Conservation (phyloP, 805 yeast genomes). For the Tanozyma kutaoensis region DNA sequence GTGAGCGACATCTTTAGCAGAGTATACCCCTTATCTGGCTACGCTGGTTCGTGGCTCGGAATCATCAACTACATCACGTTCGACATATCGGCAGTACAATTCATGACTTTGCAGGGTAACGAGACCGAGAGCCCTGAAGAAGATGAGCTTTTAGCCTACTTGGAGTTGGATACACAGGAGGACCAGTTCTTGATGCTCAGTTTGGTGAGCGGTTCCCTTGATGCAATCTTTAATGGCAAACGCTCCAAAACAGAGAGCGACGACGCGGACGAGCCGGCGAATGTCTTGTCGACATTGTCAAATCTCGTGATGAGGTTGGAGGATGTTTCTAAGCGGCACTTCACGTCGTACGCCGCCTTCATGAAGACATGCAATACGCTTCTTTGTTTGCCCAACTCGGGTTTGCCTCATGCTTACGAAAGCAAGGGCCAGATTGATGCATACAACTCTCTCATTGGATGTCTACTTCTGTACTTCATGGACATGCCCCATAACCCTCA, state of each 20-base stretch:
- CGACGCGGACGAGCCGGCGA: constrained; percentile 4
- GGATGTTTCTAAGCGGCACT: constrained; percentile 10
- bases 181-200: constrained; percentile 16
- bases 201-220: constrained; percentile 27
- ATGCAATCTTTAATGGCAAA: constrained; percentile 13
- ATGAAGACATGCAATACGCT: constrained; percentile 14
- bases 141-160: constrained; percentile 13
- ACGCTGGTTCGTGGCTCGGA: constrained; percentile 21
- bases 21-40: constrained; percentile 19
- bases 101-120: constrained; percentile 3
- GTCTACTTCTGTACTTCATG: constrained; percentile 11
- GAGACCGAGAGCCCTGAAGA: constrained; percentile 9
- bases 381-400: constrained; percentile 4
- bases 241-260: constrained; percentile 6
- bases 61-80: constrained; percentile 26
- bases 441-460: constrained; percentile 13
- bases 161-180: constrained; percentile 12
- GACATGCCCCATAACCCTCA: constrained; percentile 2
- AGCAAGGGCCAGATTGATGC: constrained; percentile 11
- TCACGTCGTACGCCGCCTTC: constrained; percentile 10
- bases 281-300: constrained; percentile 7
- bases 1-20: constrained; percentile 12
- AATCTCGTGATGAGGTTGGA: constrained; percentile 12
- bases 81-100: constrained; percentile 27
- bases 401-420: constrained; percentile 12